Evolutionary conservation across 495 filamentous ascomycete genomes (phyloP), one percentile per base, ranked within the genome.

Genomic region (Aspergillus incahuasiensis): DNA sequence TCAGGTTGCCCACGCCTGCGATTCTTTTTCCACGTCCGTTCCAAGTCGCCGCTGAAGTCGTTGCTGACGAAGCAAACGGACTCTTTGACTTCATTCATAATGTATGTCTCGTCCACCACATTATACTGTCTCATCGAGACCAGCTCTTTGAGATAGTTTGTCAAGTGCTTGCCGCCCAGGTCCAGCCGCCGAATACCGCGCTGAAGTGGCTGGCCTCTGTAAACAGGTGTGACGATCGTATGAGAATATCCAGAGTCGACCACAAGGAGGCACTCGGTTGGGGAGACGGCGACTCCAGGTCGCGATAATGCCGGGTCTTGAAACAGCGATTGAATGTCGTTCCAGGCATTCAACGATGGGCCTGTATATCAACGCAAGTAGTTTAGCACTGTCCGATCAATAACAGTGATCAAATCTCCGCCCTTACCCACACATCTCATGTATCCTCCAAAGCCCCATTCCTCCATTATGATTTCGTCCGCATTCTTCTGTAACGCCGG

Each of bases 11-110:
- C 58, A 52, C 67, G 66, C 44, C 80, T 81, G 57, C 80, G 77
- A 1, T 82, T 85, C n/a, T 83, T 87, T 71, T 92, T 95, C 90
- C 89, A 92, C 0, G 83, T 83, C 48, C 77, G 76, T 56, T 97
- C 92, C 51, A 97, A 82, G 60, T 99, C 91, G 2, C 67, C 68
- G 18, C 74, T 74, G 70, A 97, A 97, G 63, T 94, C 80, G 5
- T 83, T 78, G 22, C 85, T 90, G 30, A 96, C 83, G 60, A 87
- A 97, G 64, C 90, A 96, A 25, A 86, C 85, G 0, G 86, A 79
- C 72, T 99, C 95, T 63, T 97, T 99, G 68, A 97, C 89, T 66
- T 96, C 88, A 61, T 95, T 96, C 67, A 96, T 92, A 18, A 97
- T 82, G 64, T 94, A 84, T 15, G 86, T 84, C 61, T 99, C 94